phyloP scores from a whole-genome alignment of 768 basidiomycete genomes.

The Agaricus sinodeliciosus region DNA sequence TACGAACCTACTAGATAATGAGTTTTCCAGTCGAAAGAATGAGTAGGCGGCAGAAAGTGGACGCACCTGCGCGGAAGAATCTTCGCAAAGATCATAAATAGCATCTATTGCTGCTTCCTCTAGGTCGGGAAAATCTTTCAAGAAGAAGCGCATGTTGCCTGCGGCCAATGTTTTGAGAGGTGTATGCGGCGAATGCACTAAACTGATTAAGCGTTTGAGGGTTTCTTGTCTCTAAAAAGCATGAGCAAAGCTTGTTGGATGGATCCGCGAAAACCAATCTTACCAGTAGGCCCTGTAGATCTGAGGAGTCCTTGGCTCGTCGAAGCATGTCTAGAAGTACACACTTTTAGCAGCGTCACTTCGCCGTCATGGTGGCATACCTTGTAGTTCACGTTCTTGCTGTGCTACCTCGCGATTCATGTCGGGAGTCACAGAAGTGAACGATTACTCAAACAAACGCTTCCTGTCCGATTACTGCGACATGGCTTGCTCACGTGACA shows the following conservation, averaged over 20 bases:
- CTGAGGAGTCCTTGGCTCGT: constrained; percentile 33
- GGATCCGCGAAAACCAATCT: neutral
- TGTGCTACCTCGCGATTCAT: constrained; percentile 24
- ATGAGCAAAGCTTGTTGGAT: neutral
- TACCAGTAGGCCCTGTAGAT: constrained; percentile 12
- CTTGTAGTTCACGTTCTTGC: constrained; percentile 32
- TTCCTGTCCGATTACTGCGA: too few species aligned
- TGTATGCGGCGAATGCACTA: constrained; percentile 41
- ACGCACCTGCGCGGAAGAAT: constrained; percentile 46
- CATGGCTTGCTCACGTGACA: too few species aligned
- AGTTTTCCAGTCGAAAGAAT: neutral
- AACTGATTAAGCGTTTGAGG: constrained; percentile 45
- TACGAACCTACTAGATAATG: constrained; percentile 45
- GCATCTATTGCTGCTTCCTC: constrained; percentile 72
- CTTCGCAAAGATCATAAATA: constrained; percentile 76
- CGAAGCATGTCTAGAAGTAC: constrained; percentile 33
- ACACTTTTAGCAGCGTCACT: neutral
- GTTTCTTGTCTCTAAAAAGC: constrained; percentile 40
- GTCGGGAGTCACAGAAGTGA: neutral
- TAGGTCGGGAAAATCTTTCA: constrained; percentile 64
- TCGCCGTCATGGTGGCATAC: constrained; percentile 12
- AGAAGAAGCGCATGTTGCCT: constrained; percentile 46
- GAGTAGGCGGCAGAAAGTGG: neutral
- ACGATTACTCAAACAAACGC: too few species aligned
- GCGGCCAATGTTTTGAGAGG: constrained; percentile 53